phyloP scores from a whole-genome alignment of 495 filamentous ascomycete genomes.

The Hypoxylon fuscum region DNA sequence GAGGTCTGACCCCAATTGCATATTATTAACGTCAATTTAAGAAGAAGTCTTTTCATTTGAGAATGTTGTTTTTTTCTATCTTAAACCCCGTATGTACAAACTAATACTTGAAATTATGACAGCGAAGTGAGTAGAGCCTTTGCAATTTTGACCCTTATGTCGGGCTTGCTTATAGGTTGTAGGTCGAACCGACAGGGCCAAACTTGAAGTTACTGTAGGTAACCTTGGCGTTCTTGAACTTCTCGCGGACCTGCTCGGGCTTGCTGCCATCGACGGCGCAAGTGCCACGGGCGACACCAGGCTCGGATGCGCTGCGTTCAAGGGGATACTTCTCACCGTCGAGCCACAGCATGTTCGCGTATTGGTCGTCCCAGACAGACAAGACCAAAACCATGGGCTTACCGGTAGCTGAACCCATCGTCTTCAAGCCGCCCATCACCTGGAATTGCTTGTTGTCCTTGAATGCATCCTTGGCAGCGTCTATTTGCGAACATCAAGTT shows the following conservation, averaged over 20 bases:
- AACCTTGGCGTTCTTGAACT: slow-evolving; percentile 54
- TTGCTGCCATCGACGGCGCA: slow-evolving; percentile 69
- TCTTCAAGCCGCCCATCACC: slow-evolving; percentile 65
- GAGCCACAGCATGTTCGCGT: slow-evolving; percentile 82
- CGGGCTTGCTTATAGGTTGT: no score
- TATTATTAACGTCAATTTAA: no score
- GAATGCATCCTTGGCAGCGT: slow-evolving; percentile 68
- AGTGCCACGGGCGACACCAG: slow-evolving; percentile 73
- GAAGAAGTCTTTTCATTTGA: neutral
- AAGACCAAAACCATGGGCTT: slow-evolving; percentile 75
- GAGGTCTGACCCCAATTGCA: neutral
- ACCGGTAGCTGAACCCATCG: slow-evolving; percentile 66
- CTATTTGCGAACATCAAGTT: slow-evolving; percentile 9
- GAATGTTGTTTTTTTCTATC: neutral
- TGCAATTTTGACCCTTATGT: no score
- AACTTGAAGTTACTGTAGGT: slow-evolving; percentile 72
- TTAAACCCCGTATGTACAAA: slow-evolving; percentile 11
- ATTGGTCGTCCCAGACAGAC: slow-evolving; percentile 76
- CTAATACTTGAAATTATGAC: no score
- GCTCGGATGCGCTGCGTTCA: slow-evolving; percentile 65
- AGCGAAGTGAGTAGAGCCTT: slow-evolving; percentile 5
- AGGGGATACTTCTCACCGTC: slow-evolving; percentile 58
- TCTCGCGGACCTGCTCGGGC: slow-evolving; percentile 50
- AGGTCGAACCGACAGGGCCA: slow-evolving; percentile 72
- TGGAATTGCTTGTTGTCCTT: slow-evolving; percentile 67